Conservation (phyloP, 352 stramenopile species). For the Phytophthora litchii region DNA sequence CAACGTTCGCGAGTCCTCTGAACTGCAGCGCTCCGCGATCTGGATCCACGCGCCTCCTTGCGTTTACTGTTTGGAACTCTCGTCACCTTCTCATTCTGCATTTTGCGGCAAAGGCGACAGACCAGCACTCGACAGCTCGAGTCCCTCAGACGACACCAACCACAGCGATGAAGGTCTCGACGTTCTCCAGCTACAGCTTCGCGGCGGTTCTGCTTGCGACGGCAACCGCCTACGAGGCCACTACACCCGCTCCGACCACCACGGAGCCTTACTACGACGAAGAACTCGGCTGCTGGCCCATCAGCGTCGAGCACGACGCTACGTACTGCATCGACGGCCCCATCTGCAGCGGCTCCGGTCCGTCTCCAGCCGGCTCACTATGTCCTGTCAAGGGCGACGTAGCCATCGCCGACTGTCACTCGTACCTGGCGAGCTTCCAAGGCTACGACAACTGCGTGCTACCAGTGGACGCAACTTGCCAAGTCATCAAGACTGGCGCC, state of each 20-base stretch:
- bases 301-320: slow-evolving; percentile 53
- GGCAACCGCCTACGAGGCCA: slow-evolving; percentile 9
- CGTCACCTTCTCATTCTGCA: slow-evolving; percentile 23
- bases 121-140: slow-evolving; percentile 31
- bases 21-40: no score
- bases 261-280: slow-evolving; percentile 37
- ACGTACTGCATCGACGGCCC: slow-evolving; percentile 58
- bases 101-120: slow-evolving; percentile 24
- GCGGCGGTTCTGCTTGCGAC: slow-evolving; percentile 15
- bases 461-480: slow-evolving; percentile 55
- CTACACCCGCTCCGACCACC: slow-evolving; percentile 12
- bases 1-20: no score
- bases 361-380: slow-evolving; percentile 29
- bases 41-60: not conserved
- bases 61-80: no score
- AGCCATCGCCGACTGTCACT: slow-evolving; percentile 57
- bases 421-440: slow-evolving; percentile 55
- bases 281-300: slow-evolving; percentile 39
- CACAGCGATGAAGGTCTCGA: slow-evolving; percentile 37
- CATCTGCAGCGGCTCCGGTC: slow-evolving; percentile 46
- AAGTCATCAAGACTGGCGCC: slow-evolving; percentile 69
- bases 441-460: slow-evolving; percentile 55
- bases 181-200: slow-evolving; percentile 19
- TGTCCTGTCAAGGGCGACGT: slow-evolving; percentile 56
- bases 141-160: slow-evolving; percentile 13